Base-by-base conservation (phyloP, 2,329 filamentous ascomycete species). In the Cladosporium sphaerospermum region DNA sequence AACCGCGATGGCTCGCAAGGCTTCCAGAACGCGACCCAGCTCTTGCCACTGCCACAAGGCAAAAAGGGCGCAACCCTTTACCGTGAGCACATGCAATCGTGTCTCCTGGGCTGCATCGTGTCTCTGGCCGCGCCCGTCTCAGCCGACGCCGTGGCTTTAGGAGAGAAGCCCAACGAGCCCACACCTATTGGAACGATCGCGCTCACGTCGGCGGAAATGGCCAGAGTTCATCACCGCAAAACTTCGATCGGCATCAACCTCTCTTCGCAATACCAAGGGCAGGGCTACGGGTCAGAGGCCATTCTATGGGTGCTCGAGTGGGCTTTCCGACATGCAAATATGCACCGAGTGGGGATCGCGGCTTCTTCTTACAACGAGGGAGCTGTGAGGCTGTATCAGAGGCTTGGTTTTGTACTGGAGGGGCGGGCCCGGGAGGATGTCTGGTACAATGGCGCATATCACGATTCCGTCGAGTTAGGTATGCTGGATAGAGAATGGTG, bases 301-400 rank as follows among this genome's bases (percentile, higher is more conserved):
- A 73, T 79, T 42, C 63, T 66, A 23, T 80, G 75, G 75, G 69
- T 62, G 0, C 57, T 77, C 3, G 68, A 74, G 19, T 78, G 75
- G 69, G 71, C 71, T 0, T 79, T 79, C 56, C 57, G 61, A 5
- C 64, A 64, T n/a, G 74, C 68, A 1, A 72, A 71, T 0, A 59
- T 76, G 62, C 76, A 79, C 56, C 63, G 71, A 4, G 70, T 79
- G 14, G 62, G 59, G 9, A 67, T 79, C 6, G 58, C 61, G 3
- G 69, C 69, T 0, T 42, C 36, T 28, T 40, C 60, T 8, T 78
- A 68, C 49, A 79, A 78, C 45, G 61, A 64, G 33, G 67, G 73
- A 0, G 76, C 73, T 0, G 43, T 67, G 9, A 63, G 67, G 14
- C 49, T 79, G 60, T 78, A 78, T 56, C 62, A 71, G 58, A 65